Evolutionary conservation across 768 basidiomycete genomes (phyloP), one percentile per base, ranked within the genome.

Genomic region (Tricholoma sp.): DNA sequence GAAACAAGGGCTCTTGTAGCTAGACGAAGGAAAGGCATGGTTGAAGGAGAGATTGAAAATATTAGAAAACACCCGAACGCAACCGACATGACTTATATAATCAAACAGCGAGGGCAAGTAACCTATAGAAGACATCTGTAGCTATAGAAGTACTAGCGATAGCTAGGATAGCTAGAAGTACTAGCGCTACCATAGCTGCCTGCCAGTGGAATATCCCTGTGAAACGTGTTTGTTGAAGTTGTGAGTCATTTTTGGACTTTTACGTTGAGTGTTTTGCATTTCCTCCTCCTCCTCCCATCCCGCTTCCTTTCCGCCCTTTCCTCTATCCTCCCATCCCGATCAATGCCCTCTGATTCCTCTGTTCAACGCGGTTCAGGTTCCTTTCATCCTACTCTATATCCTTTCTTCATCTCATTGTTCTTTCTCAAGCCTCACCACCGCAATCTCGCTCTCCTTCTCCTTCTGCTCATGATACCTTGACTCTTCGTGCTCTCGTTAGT

Each of bases 401-500:
- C 15, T n/a, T 31, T n/a, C n/a, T 17, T 31, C 2, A 17, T 32
- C n/a, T n/a, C 29, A 41, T 4, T 4, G 1, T 13, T 41, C 39
- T 17, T 37, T 37, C 45, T 29, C 45, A 49, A 86, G 82, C 72
- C 60, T 83, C 84, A 50, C 82, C 83, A 54, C 76, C 79, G 57
- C 80, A 76, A 67, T 91, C 91, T 63, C 86, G 88, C 70, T 89
- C 89, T 52, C 82, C 84, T 33, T 86, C 88, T 52, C 89, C 90
- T 29, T 76, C 79, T 53, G 77, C 80, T 51, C 80, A 84, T 64
- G 91, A 93, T 65, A 79, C 83, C 18, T 80, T 98, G 64, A 94
- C 92, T 65, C 85, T 98, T 51, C 89, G 96, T 63, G 91, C 95
- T 41, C 88, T 98, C 66, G 95, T 98, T 66, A 91, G 86, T 72